These are phyloP conservation scores for Aspergillus novofumigatus DNA, from an alignment of 2,329 filamentous ascomycete genomes.

Conservation along the genomic window DNA sequence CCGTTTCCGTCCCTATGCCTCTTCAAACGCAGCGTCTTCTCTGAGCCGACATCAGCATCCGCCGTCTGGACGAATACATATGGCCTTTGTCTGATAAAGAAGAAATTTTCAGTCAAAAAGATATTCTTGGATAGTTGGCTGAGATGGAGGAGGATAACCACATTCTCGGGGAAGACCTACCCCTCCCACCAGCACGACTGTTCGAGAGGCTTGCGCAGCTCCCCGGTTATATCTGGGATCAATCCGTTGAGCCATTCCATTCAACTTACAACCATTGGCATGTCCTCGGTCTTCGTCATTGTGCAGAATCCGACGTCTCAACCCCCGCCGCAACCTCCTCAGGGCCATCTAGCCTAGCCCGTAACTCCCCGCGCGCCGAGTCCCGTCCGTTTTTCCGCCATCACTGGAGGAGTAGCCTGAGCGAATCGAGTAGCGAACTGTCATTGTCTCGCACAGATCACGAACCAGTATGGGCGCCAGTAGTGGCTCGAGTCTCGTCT, in stretches of 20 bases:
- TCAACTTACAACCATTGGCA: slow-evolving; percentile 88
- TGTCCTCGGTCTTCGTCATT: slow-evolving; percentile 58
- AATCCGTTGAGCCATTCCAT: slow-evolving; percentile 47
- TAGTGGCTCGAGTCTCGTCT: slow-evolving; percentile 77
- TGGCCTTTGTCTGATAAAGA: slow-evolving; percentile 19
- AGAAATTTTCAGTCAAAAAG: slow-evolving; percentile 4
- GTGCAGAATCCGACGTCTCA: slow-evolving; percentile 46
- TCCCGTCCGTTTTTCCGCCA: slow-evolving; percentile 37
- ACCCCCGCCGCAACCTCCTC: slow-evolving; percentile 46
- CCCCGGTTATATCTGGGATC: slow-evolving; percentile 73
- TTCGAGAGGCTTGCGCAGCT: slow-evolving; percentile 70
- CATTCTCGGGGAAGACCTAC: slow-evolving; percentile 44
- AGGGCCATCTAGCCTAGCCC: slow-evolving; percentile 40
- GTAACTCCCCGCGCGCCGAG: slow-evolving; percentile 42
- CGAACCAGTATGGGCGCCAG: slow-evolving; percentile 51
- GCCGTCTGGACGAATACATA: slow-evolving; percentile 8
- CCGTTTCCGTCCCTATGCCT: slow-evolving; percentile 23
- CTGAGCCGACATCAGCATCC: not conserved
- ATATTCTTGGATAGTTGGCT: slow-evolving; percentile 14
- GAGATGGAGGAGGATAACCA: slow-evolving; percentile 35
- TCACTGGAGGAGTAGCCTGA: slow-evolving; percentile 51
- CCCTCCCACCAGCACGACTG: slow-evolving; percentile 60
- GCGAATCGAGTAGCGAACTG: slow-evolving; percentile 44
- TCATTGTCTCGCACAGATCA: slow-evolving; percentile 38
- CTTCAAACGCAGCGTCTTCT: slow-evolving; percentile 8